Evolutionary conservation across 805 yeast species (phyloP), one percentile per base, ranked within the genome.

Genomic region (Starmerella powellii): DNA sequence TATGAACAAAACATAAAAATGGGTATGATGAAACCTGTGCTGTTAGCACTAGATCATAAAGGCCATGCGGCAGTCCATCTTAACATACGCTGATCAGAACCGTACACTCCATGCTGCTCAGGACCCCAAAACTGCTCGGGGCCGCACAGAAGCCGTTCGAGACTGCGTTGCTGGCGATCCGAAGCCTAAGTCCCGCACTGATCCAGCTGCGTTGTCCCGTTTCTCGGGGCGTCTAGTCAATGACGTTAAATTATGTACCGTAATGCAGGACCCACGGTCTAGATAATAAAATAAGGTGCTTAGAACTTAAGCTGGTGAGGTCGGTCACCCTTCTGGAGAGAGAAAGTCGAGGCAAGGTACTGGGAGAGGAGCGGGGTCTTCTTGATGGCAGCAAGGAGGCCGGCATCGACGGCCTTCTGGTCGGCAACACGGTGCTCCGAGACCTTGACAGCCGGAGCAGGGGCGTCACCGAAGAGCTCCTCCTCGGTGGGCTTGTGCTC

Each of bases 251-350:
- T 35, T 35, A 35, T 35, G 38, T 35, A 35, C 38, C 38, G 38
- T 26, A 20, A 21, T 35, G 38, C 38, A 26, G 30, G 31, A 35
- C 38, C 31, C 21, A 26, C 31, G 38, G 38, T 35, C 17, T 35
- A n/a, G 20, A 39, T 39, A 39, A 39, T 32, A 39, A 32, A 33
- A 33, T 38, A 31, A 27, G 35, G 42, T 26, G 40, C 38, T 80
- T 86, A 88, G 72, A 91, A 88, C 76, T 83, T 85, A 80, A 91
- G 83, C 68, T 82, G 78, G 72, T 88, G 97, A 64, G 97, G 98
- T 71, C 74, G 85, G 78, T 88, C 98, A 71, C 97, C 97, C 72
- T 75, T 78, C 82, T 85, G 87, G 72, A 91, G 80, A 60, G 95
- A 81, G 87, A 88, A 88, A 57, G 94, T 73, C 61, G 95, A 68